These are phyloP conservation scores for Mychonastes homosphaera DNA, from an alignment of 139 green algal genomes.

Conservation along the genomic window DNA sequence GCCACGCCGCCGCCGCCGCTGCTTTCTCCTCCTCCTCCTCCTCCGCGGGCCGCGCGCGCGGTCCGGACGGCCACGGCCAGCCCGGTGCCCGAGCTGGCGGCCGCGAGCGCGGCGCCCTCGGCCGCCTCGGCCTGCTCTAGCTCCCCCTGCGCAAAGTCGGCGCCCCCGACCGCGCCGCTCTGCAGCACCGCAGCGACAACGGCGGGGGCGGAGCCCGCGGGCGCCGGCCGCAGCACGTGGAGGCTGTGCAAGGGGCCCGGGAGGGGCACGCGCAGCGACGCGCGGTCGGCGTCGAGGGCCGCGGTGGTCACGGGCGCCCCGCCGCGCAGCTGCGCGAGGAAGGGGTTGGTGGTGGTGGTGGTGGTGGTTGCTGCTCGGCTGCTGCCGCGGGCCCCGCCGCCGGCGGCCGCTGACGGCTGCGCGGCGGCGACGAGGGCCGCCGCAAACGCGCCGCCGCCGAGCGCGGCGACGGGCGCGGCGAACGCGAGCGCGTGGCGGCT, in stretches of 20 bases:
- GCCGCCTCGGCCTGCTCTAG: not conserved
- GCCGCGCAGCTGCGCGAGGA: not conserved
- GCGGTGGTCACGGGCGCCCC: not conserved
- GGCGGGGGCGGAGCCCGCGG: not conserved
- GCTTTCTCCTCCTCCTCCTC: too few species aligned
- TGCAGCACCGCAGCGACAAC: conserved; percentile 3
- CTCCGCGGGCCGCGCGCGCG: too few species aligned
- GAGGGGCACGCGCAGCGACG: conserved; percentile 7
- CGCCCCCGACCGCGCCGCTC: conserved; percentile 5
- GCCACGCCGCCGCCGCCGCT: not conserved
- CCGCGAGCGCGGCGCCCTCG: not conserved
- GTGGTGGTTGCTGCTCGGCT: too few species aligned
- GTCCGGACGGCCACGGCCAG: conserved; percentile 4
- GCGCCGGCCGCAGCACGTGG: conserved; percentile 2
- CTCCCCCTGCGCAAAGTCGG: conserved; percentile 3
- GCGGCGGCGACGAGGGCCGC: too few species aligned
- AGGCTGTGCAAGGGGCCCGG: conserved; percentile 5
- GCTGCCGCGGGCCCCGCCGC: too few species aligned
- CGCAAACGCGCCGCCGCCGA: conserved; percentile 3
- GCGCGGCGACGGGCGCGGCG: too few species aligned
- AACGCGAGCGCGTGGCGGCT: too few species aligned
- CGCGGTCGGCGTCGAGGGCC: conserved; percentile 11
- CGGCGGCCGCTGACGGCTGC: too few species aligned
- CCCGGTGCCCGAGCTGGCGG: not conserved
- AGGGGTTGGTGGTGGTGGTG: too few species aligned